These are phyloP conservation scores for Wallacemonas sp. DNA, from an alignment of 208 protist genomes.

Conservation along the genomic window DNA sequence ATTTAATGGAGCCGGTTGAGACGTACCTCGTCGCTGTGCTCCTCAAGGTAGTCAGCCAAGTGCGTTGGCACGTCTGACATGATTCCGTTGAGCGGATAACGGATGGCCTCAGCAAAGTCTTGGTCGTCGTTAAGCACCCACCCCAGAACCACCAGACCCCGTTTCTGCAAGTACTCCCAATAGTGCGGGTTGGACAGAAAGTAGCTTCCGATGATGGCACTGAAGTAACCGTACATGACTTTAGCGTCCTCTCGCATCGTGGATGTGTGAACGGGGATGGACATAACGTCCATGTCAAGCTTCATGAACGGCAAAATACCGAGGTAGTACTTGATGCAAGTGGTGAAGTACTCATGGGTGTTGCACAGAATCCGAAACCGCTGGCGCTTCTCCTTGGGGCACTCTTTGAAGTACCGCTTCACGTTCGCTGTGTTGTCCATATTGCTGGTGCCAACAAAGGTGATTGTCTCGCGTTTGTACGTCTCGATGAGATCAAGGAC, in stretches of 20 bases:
- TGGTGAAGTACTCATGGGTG: constrained; percentile 37
- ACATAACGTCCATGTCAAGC: constrained; percentile 72
- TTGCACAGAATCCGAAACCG: constrained; percentile 61
- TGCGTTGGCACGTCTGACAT: constrained; percentile 69
- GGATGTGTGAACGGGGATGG: constrained; percentile 66
- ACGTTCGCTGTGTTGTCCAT: constrained; percentile 47
- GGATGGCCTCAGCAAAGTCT: constrained; percentile 52
- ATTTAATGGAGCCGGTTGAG: neutral
- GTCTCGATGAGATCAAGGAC: constrained; percentile 66
- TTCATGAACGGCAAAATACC: constrained; percentile 63
- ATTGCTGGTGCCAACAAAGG: constrained; percentile 71
- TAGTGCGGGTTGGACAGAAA: constrained; percentile 58
- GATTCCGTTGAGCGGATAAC: constrained; percentile 66
- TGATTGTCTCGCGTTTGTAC: constrained; percentile 51
- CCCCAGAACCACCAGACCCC: constrained; percentile 67
- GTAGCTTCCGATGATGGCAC: constrained; percentile 21
- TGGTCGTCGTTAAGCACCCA: constrained; percentile 78
- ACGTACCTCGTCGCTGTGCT: neutral
- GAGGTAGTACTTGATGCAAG: constrained; percentile 60
- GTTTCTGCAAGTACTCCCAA: constrained; percentile 71
- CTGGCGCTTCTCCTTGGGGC: constrained; percentile 33
- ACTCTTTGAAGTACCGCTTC: constrained; percentile 44
- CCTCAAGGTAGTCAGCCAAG: constrained; percentile 24
- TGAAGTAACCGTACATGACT: constrained; percentile 20
- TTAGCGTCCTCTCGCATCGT: constrained; percentile 28